Conservation (phyloP, 768 basidiomycete species). For the Podaxis sp. region DNA sequence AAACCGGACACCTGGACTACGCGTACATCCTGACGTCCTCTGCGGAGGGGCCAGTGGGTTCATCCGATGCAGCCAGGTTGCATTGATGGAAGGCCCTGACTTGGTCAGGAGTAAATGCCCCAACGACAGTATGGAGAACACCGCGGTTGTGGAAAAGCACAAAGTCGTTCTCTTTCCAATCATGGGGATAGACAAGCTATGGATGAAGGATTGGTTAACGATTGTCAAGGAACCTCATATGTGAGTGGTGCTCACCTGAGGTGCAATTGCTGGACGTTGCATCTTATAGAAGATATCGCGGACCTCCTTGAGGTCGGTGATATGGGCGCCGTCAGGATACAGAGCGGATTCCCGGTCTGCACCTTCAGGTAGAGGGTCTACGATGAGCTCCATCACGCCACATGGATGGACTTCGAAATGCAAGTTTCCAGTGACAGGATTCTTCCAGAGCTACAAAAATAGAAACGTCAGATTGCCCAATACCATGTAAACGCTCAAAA, state of each 20-base stretch:
- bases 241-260: constrained; percentile 43
- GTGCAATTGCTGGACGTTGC: constrained; percentile 88
- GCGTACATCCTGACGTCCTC: constrained; percentile 69
- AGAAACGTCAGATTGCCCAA: constrained; percentile 6
- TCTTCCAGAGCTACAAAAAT: constrained; percentile 77
- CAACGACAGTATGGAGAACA: constrained; percentile 78
- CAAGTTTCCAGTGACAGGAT: constrained; percentile 77
- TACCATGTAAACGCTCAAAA: constrained; percentile 16
- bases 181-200: constrained; percentile 84
- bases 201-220: neutral
- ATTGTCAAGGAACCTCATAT: neutral
- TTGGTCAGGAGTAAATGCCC: constrained; percentile 66
- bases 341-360: constrained; percentile 60
- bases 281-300: constrained; percentile 79
- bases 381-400: constrained; percentile 61
- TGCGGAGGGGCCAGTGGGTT: constrained; percentile 64
- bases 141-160: constrained; percentile 88
- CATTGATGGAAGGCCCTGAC: constrained; percentile 83
- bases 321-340: constrained; percentile 79
- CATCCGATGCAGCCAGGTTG: constrained; percentile 80
- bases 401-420: constrained; percentile 93
- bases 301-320: constrained; percentile 73
- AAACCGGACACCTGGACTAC: constrained; percentile 19
- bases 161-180: constrained; percentile 76
- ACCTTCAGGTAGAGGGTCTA: constrained; percentile 71